A percentile compares a stretch with the other conserved stretches of the same genome.
These are phyloP conservation scores for Leccinum truebloodii DNA, from an alignment of 768 basidiomycete species.

Conservation along the genomic window DNA sequence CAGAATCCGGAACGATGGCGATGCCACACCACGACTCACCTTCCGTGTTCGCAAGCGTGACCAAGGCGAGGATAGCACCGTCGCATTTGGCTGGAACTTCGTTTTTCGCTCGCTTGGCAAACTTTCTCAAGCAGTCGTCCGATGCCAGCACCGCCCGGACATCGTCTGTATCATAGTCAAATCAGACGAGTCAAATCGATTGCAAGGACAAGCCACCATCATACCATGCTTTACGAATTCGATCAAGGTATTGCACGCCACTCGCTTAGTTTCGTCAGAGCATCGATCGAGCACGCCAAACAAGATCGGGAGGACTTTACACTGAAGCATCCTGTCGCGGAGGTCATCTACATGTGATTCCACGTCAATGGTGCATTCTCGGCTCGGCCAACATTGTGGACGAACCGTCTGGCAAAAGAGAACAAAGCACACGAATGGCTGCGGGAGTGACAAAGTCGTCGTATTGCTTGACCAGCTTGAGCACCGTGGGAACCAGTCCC, in stretches of 20 bases:
- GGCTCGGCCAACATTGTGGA: neutral
- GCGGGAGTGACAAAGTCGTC: conserved; percentile 34
- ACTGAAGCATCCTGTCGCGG: conserved; percentile 17
- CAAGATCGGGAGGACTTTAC: conserved; percentile 16
- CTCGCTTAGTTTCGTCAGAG: conserved; percentile 22
- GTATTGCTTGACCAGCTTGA: conserved; percentile 18
- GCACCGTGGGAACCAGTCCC: conserved; percentile 13
- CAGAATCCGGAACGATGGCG: neutral
- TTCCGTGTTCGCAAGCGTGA: conserved; percentile 12
- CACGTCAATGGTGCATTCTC: conserved; percentile 1
- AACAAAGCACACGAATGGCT: conserved; percentile 27
- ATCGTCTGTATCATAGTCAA: conserved; percentile 12
- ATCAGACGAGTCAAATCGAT: neutral
- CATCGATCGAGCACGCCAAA: conserved; percentile 23
- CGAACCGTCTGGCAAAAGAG: conserved; percentile 25
- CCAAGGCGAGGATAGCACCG: conserved; percentile 20
- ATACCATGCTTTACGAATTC: conserved; percentile 22
- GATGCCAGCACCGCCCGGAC: conserved; percentile 1
- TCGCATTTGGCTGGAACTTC: conserved; percentile 10
- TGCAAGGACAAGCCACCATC: neutral
- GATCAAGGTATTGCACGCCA: conserved; percentile 13
- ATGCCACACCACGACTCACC: conserved; percentile 3
- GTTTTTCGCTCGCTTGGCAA: conserved; percentile 18
- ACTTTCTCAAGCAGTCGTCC: conserved; percentile 11
- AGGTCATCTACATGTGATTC: conserved; percentile 18